phyloP scores from a whole-genome alignment of 2,329 filamentous ascomycete species.

The Aspergillus sergii region DNA sequence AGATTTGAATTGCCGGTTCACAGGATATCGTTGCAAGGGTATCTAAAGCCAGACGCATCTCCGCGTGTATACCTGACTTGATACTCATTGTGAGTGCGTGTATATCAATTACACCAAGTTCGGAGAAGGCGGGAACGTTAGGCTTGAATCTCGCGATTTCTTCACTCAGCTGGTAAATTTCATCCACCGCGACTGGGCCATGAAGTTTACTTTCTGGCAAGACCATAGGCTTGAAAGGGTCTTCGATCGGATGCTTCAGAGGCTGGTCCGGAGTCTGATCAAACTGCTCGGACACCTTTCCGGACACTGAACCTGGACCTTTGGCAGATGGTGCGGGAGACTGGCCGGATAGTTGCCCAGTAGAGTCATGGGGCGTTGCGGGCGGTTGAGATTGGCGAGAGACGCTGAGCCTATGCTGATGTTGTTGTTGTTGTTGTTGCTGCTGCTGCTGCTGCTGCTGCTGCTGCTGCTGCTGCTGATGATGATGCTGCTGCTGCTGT shows the following conservation, averaged over 20 bases:
- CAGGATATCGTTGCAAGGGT: constrained; percentile 74
- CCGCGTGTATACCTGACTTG: constrained; percentile 84
- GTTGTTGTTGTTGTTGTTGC: background rate
- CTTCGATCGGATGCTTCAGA: constrained; percentile 43
- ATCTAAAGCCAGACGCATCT: constrained; percentile 88
- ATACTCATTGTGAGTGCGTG: constrained; percentile 86
- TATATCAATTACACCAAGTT: constrained; percentile 87
- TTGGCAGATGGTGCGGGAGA: constrained; percentile 34
- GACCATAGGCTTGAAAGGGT: constrained; percentile 51
- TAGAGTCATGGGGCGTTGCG: constrained; percentile 30
- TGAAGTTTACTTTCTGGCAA: constrained; percentile 58
- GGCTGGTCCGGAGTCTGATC: constrained; percentile 38
- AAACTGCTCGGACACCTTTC: constrained; percentile 31
- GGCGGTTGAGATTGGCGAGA: constrained; percentile 39
- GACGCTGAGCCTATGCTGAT: constrained; percentile 35
- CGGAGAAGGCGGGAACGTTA: constrained; percentile 71
- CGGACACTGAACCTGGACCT: constrained; percentile 24
- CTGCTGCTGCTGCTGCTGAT: no score
- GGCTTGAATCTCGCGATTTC: constrained; percentile 72
- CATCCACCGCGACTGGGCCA: constrained; percentile 72
- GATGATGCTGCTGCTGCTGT: constrained; percentile 25
- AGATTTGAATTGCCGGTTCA: constrained; percentile 64
- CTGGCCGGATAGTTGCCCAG: constrained; percentile 31
- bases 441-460: constrained; percentile 26
- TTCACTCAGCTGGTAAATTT: constrained; percentile 64